phyloP scores from a whole-genome alignment of 2,329 filamentous ascomycete genomes.

The Pseudogymnoascus pannorum region DNA sequence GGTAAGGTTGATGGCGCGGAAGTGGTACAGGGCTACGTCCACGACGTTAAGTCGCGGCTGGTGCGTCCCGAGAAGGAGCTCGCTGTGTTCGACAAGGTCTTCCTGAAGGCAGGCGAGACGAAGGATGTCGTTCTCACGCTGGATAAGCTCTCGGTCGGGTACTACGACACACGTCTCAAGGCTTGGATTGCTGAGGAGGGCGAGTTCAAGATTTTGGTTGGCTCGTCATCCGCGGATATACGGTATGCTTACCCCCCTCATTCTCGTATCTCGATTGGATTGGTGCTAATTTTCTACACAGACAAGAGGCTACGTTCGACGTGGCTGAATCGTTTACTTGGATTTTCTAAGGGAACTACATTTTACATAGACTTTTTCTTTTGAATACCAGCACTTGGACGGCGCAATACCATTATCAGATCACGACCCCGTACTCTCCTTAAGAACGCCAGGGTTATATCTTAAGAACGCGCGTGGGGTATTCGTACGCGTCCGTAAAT shows the following conservation, averaged over 20 bases:
- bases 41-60: slow-evolving; percentile 55
- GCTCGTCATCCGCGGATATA: slow-evolving; percentile 56
- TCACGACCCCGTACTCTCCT: not conserved
- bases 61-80: slow-evolving; percentile 63
- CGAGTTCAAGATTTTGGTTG: slow-evolving; percentile 51
- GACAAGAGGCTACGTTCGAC: slow-evolving; percentile 44
- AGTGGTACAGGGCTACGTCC: slow-evolving; percentile 61
- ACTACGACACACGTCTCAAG: slow-evolving; percentile 52
- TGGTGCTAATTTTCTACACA: slow-evolving; percentile 27
- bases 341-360: slow-evolving; percentile 41
- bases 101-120: slow-evolving; percentile 45
- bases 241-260: slow-evolving; percentile 38
- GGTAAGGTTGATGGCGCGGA: slow-evolving; percentile 52
- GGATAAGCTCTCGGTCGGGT: slow-evolving; percentile 44
- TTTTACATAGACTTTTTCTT: slow-evolving; percentile 1
- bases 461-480: not conserved
- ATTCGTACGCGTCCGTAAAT: not conserved
- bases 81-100: slow-evolving; percentile 60
- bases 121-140: slow-evolving; percentile 34
- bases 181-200: slow-evolving; percentile 63
- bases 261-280: not conserved
- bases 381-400: slow-evolving; percentile 4
- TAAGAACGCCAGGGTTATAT: slow-evolving; percentile 1
- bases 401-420: slow-evolving; percentile 5
- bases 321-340: slow-evolving; percentile 60